These are phyloP conservation scores for Lasiosphaeris hirsuta DNA, from an alignment of 495 filamentous ascomycete species.

Conservation along the genomic window DNA sequence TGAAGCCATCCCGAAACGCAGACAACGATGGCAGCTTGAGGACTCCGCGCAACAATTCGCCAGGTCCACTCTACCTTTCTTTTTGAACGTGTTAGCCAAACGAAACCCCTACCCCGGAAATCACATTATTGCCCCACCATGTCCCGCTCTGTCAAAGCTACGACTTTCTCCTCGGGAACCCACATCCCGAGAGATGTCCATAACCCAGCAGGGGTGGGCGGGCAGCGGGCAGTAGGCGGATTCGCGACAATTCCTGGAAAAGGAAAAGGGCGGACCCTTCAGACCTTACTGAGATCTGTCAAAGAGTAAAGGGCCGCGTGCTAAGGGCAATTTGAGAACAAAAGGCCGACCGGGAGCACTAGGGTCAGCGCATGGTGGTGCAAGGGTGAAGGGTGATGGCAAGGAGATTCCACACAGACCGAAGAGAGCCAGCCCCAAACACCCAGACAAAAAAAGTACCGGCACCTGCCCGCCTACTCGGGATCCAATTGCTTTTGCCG, in stretches of 20 bases:
- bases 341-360: background rate
- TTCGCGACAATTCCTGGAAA: slow-evolving; percentile 17
- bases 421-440: background rate
- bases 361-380: background rate
- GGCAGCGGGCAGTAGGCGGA: background rate
- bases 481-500: slow-evolving; percentile 1
- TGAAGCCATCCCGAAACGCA: no score
- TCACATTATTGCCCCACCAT: no score
- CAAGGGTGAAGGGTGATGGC: background rate
- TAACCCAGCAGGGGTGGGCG: background rate
- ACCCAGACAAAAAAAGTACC: background rate
- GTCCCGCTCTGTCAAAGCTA: no score
- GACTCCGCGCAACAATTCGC: no score
- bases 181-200: background rate
- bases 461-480: slow-evolving; percentile 5
- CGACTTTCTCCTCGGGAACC: background rate
- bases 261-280: slow-evolving; percentile 1
- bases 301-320: background rate
- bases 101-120: no score
- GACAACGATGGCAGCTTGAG: no score
- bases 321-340: slow-evolving; percentile 5
- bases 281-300: slow-evolving; percentile 1
- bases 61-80: no score
- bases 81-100: no score
- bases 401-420: background rate